A percentile compares a stretch with the other conserved stretches of the same genome.
phyloP scores from a whole-genome alignment of 345 rosid species.

The Euphorbia pulcherrima region DNA sequence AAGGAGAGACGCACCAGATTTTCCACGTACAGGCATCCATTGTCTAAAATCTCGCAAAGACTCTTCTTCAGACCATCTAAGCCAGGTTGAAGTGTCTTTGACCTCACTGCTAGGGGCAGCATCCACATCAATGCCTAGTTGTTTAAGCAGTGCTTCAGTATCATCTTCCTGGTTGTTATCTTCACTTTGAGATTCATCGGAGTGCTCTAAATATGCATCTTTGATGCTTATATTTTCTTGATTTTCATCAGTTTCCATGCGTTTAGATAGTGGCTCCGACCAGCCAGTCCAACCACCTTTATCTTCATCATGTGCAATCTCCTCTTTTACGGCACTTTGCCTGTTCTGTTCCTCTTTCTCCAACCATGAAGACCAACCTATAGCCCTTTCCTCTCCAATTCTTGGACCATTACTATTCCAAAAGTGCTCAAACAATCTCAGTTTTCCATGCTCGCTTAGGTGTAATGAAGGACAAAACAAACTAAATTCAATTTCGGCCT shows the following conservation, averaged over 20 bases:
- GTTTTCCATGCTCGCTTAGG: constrained; percentile 67
- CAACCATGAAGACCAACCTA: constrained; percentile 88
- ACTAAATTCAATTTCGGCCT: constrained; percentile 88
- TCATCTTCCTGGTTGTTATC: constrained; percentile 63
- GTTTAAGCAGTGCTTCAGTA: constrained; percentile 74
- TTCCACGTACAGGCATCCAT: constrained; percentile 79
- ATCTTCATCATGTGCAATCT: constrained; percentile 46
- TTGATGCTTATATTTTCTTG: constrained; percentile 31
- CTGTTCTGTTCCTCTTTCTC: constrained; percentile 93
- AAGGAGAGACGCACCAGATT: constrained; percentile 37
- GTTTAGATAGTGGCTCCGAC: constrained; percentile 63
- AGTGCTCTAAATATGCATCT: constrained; percentile 31
- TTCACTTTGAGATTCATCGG: constrained; percentile 50
- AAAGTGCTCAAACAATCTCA: constrained; percentile 87
- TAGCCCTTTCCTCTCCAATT: constrained; percentile 94
- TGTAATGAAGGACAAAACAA: constrained; percentile 77
- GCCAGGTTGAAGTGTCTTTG: constrained; percentile 77
- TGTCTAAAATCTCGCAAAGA: constrained; percentile 61
- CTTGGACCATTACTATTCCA: constrained; percentile 81
- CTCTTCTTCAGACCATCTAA: constrained; percentile 86
- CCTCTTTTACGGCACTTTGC: constrained; percentile 61
- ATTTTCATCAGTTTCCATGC: constrained; percentile 31
- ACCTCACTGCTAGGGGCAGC: constrained; percentile 57
- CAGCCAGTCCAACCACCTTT: constrained; percentile 98
- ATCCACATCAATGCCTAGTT: constrained; percentile 71